These are phyloP conservation scores for Chaetomium globosum DNA, from an alignment of 2,329 filamentous ascomycete species.

Conservation along the genomic window DNA sequence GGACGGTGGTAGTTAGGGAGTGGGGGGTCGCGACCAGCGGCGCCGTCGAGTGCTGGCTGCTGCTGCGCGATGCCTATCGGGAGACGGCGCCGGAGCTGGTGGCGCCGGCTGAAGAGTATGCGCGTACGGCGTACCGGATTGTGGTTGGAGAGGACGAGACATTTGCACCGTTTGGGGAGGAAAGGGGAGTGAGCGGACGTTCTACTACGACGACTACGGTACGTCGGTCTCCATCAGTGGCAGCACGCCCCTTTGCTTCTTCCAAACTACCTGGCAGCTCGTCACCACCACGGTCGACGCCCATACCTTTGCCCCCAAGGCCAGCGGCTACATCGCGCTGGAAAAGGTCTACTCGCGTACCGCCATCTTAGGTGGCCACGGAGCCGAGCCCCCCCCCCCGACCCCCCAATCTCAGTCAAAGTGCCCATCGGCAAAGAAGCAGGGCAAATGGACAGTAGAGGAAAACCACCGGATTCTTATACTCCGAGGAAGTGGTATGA, in stretches of 20 bases:
- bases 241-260: neutral
- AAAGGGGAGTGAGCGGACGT: no score
- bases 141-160: conserved; percentile 28
- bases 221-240: neutral
- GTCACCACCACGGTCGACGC: neutral
- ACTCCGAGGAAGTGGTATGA: no score
- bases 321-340: conserved; percentile 2
- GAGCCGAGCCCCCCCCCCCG: neutral
- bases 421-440: neutral
- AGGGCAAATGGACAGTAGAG: no score
- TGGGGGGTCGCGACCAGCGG: conserved; percentile 21
- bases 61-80: conserved; percentile 13
- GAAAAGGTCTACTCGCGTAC: neutral
- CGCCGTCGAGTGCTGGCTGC: conserved; percentile 22
- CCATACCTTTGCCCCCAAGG: neutral
- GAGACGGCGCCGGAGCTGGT: conserved; percentile 16
- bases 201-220: neutral
- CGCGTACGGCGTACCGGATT: conserved; percentile 21
- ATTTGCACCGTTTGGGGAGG: conserved; percentile 6
- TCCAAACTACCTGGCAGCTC: neutral
- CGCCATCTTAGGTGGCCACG: neutral
- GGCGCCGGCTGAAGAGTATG: conserved; percentile 16
- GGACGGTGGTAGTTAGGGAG: conserved; percentile 20
- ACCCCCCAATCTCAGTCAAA: no score
- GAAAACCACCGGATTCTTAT: no score